Evolutionary conservation across 2,329 filamentous ascomycete genomes (phyloP).

Genomic region (Trichoderma semiorbis): DNA sequence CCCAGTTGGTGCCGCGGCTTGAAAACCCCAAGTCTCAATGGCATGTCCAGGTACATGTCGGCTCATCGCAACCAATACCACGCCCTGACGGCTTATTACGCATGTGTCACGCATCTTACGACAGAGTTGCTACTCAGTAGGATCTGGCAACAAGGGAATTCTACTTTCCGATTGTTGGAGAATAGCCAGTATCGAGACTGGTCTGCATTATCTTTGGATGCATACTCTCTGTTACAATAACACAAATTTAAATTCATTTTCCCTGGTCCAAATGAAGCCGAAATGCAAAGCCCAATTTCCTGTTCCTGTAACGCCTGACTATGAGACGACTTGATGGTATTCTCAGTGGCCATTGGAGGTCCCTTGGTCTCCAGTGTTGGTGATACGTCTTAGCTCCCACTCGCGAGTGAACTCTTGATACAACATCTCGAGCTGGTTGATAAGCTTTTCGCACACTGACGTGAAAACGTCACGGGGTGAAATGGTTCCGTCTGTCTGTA

Average conservation of each 20-base stretch:
- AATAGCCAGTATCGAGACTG: not conserved
- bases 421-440: slow-evolving; percentile 75
- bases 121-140: not conserved
- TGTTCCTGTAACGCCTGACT: slow-evolving; percentile 26
- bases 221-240: not conserved
- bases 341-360: slow-evolving; percentile 35
- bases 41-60: slow-evolving; percentile 9
- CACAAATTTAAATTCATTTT: not conserved
- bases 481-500: slow-evolving; percentile 87
- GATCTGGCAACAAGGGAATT: not conserved
- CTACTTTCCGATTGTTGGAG: not conserved
- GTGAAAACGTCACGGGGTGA: slow-evolving; percentile 87
- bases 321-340: not conserved
- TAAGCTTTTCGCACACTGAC: slow-evolving; percentile 74
- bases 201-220: not conserved
- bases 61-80: not conserved
- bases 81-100: not conserved
- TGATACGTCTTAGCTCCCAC: slow-evolving; percentile 84
- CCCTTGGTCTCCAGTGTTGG: slow-evolving; percentile 59
- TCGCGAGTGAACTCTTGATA: slow-evolving; percentile 90
- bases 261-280: slow-evolving; percentile 5
- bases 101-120: not conserved
- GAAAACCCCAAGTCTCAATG: not conserved
- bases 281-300: slow-evolving; percentile 16
- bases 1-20: slow-evolving; percentile 42